Evolutionary conservation across 2,329 filamentous ascomycete species (phyloP).

Genomic region (Cordyceps tenuipes): DNA sequence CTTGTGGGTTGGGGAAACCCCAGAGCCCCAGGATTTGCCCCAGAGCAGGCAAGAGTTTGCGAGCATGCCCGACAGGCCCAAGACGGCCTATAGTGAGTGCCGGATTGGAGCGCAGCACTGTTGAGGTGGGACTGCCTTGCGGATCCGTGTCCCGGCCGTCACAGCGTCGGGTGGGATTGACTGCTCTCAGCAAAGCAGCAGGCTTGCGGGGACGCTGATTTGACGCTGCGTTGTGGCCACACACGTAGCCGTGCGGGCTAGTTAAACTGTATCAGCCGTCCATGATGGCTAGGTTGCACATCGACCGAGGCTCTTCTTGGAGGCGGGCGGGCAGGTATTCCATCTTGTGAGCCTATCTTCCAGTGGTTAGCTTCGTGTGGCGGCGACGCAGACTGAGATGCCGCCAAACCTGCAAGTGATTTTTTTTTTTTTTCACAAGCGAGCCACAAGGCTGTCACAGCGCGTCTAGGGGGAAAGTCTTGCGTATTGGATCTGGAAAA

Average conservation of each 20-base stretch:
- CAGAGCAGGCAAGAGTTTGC: not conserved
- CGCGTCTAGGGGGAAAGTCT: slow-evolving; percentile 2
- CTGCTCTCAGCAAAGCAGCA: not conserved
- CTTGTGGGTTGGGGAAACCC: slow-evolving; percentile 7
- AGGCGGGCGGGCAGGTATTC: not conserved
- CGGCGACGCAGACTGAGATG: not conserved
- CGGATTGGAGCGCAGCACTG: not conserved
- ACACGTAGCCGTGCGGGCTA: not conserved
- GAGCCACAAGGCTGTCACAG: slow-evolving; percentile 1
- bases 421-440: not conserved
- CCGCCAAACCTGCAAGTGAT: not conserved
- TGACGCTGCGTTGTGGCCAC: not conserved
- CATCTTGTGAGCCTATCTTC: not conserved
- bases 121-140: not conserved
- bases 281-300: not conserved
- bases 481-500: not conserved
- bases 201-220: not conserved
- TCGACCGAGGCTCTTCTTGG: not conserved
- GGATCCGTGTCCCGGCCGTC: slow-evolving; percentile 2
- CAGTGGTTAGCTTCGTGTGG: not conserved
- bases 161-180: not conserved
- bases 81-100: not conserved
- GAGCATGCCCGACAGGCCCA: not conserved
- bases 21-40: slow-evolving; percentile 5
- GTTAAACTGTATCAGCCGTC: not conserved